Percentiles rank a stretch among this genome's conserved stretches.
Evolutionary conservation across 768 basidiomycete genomes (phyloP).

Genomic region (Dictyophora rubrovolvata): DNA sequence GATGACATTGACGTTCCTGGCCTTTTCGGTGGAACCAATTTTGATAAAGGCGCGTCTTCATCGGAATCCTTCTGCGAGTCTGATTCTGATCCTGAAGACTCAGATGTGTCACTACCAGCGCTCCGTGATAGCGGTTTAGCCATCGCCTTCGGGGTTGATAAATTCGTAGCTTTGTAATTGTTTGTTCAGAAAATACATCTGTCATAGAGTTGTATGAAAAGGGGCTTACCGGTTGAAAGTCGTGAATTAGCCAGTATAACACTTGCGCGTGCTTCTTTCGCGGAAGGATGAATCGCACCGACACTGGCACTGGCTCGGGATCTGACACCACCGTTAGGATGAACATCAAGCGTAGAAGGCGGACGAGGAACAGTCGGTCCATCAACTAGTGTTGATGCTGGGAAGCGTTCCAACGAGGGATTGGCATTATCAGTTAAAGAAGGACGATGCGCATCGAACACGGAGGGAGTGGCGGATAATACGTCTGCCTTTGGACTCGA

Average conservation of each 20-base stretch:
- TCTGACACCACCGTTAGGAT: constrained; percentile 21
- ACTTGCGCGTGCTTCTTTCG: constrained; percentile 41
- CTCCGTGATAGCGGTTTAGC: background rate
- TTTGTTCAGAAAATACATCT: background rate
- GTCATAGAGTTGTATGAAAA: background rate
- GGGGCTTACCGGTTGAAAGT: constrained; percentile 3
- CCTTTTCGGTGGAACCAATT: constrained; percentile 48
- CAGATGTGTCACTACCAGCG: constrained; percentile 16
- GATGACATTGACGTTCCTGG: constrained; percentile 50
- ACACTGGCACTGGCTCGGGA: constrained; percentile 48
- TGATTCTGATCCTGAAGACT: constrained; percentile 16
- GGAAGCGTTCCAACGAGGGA: background rate
- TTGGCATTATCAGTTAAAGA: background rate
- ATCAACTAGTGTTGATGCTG: background rate
- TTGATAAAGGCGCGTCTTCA: constrained; percentile 56
- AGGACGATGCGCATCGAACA: background rate
- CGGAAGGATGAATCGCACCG: constrained; percentile 43
- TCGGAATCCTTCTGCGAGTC: constrained; percentile 34
- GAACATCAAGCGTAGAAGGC: constrained; percentile 19
- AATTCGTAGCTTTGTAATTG: background rate
- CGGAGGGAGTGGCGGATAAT: background rate
- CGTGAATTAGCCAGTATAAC: constrained; percentile 17
- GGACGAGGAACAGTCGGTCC: background rate
- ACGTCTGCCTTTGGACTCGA: background rate
- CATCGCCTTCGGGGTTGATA: background rate